A percentile compares a stretch with the other conserved stretches of the same genome.
These are phyloP conservation scores for Allium fistulosum DNA, from an alignment of 106 monocot species.

Conservation along the genomic window DNA sequence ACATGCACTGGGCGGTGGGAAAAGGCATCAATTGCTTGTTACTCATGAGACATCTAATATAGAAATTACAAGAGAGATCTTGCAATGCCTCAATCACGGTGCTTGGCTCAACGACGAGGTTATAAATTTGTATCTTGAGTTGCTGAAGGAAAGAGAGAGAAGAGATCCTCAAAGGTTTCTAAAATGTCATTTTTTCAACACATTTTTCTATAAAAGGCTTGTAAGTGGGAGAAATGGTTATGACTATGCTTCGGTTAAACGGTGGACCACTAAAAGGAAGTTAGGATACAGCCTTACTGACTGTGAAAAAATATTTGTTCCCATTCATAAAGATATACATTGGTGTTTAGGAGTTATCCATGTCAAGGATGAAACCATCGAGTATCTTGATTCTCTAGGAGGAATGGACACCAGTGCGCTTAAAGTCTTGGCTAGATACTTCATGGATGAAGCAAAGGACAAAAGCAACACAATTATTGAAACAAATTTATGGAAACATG, in stretches of 20 bases:
- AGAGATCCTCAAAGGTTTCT: slow-evolving; percentile 70
- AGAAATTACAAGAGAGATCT: slow-evolving; percentile 72
- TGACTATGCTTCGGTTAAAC: slow-evolving; percentile 86
- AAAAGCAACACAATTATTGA: slow-evolving; percentile 40
- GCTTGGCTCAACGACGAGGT: slow-evolving; percentile 99
- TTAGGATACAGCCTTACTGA: slow-evolving; percentile 90
- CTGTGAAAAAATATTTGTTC: slow-evolving; percentile 88
- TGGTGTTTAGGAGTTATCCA: slow-evolving; percentile 78
- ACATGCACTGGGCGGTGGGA: slow-evolving; percentile 31
- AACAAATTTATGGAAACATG: slow-evolving; percentile 33
- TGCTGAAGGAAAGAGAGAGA: slow-evolving; percentile 90
- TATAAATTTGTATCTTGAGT: slow-evolving; percentile 88
- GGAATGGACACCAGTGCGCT: slow-evolving; percentile 48
- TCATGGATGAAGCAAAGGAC: slow-evolving; percentile 56
- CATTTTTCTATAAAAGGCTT: slow-evolving; percentile 93
- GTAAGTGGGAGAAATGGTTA: slow-evolving; percentile 52
- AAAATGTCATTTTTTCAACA: slow-evolving; percentile 95
- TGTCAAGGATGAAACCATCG: slow-evolving; percentile 55
- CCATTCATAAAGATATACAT: slow-evolving; percentile 73
- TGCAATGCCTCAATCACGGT: slow-evolving; percentile 66
- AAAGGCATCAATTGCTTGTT: slow-evolving; percentile 51
- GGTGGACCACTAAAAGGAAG: slow-evolving; percentile 90
- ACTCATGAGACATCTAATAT: slow-evolving; percentile 69
- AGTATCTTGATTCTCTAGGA: slow-evolving; percentile 86
- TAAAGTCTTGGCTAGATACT: slow-evolving; percentile 54